These are phyloP conservation scores for Deinandra increscens DNA, from an alignment of 129 eudicot species.

Conservation along the genomic window DNA sequence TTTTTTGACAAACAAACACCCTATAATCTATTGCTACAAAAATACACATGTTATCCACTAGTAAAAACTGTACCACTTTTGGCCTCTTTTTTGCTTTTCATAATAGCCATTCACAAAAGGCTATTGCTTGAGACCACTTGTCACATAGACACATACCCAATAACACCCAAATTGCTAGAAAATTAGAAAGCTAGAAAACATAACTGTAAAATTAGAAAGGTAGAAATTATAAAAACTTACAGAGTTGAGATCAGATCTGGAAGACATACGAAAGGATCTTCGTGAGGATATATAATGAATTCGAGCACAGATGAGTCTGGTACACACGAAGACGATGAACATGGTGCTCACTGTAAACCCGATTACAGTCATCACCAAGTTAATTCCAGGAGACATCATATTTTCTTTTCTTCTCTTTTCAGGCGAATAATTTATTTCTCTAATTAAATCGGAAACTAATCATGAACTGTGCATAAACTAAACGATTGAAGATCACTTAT, in stretches of 20 bases:
- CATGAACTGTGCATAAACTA: not conserved
- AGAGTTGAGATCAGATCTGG: conserved; percentile 76
- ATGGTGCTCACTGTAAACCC: conserved; percentile 78
- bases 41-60: too few species aligned
- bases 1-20: too few species aligned
- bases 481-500: conserved; percentile 3
- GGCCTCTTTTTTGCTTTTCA: conserved; percentile 7
- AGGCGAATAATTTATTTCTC: not conserved
- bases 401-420: too few species aligned
- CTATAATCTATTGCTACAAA: too few species aligned
- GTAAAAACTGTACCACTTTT: not conserved
- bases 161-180: conserved; percentile 6
- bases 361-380: conserved; percentile 95
- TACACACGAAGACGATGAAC: conserved; percentile 92
- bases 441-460: conserved; percentile 9
- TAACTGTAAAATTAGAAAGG: too few species aligned
- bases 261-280: conserved; percentile 57
- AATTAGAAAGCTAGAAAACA: too few species aligned
- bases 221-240: conserved; percentile 65
- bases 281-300: conserved; percentile 67
- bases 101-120: conserved; percentile 28
- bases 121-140: conserved; percentile 29
- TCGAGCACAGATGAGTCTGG: conserved; percentile 88
- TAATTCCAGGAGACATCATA: conserved; percentile 66
- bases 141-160: conserved; percentile 18